phyloP scores from a whole-genome alignment of 2,329 filamentous ascomycete genomes.

The Aureobasidium musti region DNA sequence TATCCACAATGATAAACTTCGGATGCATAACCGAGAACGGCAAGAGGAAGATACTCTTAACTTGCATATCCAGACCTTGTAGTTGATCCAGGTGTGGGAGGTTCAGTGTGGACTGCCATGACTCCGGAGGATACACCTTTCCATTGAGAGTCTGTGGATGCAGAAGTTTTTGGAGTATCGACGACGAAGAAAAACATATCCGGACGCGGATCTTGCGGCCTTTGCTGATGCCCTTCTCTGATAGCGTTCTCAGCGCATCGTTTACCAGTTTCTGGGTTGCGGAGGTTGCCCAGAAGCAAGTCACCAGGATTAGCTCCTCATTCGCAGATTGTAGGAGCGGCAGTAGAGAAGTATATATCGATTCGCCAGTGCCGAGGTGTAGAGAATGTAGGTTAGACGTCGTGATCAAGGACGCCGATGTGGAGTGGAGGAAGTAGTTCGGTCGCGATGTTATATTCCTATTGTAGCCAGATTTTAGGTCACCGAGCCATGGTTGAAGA shows the following conservation, averaged over 20 bases:
- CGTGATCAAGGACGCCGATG: slow-evolving; percentile 40
- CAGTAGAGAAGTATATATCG: slow-evolving; percentile 52
- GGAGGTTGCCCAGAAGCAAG: slow-evolving; percentile 78
- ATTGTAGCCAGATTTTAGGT: slow-evolving; percentile 11
- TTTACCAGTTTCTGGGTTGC: slow-evolving; percentile 60
- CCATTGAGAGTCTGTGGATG: slow-evolving; percentile 67
- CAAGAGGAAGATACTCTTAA: slow-evolving; percentile 77
- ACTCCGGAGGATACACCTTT: slow-evolving; percentile 59
- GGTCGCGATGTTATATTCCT: slow-evolving; percentile 39
- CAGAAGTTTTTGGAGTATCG: slow-evolving; percentile 71
- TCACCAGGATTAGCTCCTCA: slow-evolving; percentile 71
- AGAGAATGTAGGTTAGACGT: slow-evolving; percentile 43
- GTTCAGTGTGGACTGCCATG: slow-evolving; percentile 64
- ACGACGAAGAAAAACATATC: slow-evolving; percentile 75
- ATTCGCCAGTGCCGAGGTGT: slow-evolving; percentile 49
- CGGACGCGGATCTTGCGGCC: slow-evolving; percentile 59
- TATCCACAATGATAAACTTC: slow-evolving; percentile 77
- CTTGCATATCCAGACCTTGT: slow-evolving; percentile 64
- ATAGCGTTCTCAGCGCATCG: slow-evolving; percentile 61
- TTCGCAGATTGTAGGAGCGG: slow-evolving; percentile 63
- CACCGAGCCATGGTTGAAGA: slow-evolving; percentile 3
- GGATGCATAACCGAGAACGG: slow-evolving; percentile 87
- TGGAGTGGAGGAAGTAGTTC: slow-evolving; percentile 45
- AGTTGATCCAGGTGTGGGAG: slow-evolving; percentile 60
- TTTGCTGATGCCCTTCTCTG: slow-evolving; percentile 48